A percentile compares a stretch with the other conserved stretches of the same genome.
phyloP scores from a whole-genome alignment of 441 rosid species.

The Populus hybrid region DNA sequence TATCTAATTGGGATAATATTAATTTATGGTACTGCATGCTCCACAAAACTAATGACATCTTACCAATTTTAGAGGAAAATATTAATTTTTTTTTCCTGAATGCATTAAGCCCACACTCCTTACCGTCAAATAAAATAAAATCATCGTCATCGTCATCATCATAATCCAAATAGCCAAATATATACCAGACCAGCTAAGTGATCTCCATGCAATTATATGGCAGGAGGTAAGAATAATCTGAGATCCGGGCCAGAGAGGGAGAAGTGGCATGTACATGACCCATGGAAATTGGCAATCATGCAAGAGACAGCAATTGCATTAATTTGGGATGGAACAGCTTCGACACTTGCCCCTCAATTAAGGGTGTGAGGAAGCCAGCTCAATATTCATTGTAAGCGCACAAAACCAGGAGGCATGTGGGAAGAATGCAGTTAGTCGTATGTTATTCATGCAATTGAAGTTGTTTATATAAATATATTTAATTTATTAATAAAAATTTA shows the following conservation, averaged over 20 bases:
- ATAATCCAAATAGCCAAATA: not conserved
- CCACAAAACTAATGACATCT: not conserved
- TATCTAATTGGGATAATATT: no score
- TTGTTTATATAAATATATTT: not conserved
- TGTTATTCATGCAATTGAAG: not conserved
- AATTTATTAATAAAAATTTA: no score
- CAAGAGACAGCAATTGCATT: constrained; percentile 11
- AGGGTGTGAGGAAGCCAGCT: constrained; percentile 42
- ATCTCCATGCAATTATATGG: not conserved
- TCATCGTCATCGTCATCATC: no score
- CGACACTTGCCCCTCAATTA: constrained; percentile 37
- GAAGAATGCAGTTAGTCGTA: constrained; percentile 10
- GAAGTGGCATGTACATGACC: not conserved
- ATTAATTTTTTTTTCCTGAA: no score
- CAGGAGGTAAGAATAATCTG: not conserved
- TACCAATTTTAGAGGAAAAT: not conserved
- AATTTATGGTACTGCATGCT: no score
- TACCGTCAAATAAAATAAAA: not conserved
- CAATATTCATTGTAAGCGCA: constrained; percentile 31
- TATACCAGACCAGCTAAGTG: not conserved
- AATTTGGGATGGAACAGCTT: constrained; percentile 20
- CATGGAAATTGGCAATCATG: constrained; percentile 19
- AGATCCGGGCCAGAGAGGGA: not conserved
- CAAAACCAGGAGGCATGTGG: constrained; percentile 21
- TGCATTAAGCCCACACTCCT: not conserved